These are phyloP conservation scores for Coemansia sp. DNA, from an alignment of 192 early-diverging fungal species.

Conservation along the genomic window DNA sequence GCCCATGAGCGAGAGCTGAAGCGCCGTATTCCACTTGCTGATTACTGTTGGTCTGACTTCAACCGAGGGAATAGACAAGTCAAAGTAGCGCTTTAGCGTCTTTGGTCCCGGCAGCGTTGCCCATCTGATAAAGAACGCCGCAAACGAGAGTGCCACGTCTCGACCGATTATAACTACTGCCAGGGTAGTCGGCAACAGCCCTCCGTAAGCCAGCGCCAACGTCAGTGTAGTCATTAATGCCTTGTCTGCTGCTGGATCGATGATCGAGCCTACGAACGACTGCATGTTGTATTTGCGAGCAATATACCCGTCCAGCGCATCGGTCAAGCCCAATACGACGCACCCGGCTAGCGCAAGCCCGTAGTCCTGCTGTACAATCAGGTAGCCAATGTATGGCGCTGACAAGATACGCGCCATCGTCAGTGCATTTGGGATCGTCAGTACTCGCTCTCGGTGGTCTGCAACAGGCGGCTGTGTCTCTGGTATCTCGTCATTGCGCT, in stretches of 20 bases:
- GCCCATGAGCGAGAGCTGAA: constrained; percentile 85
- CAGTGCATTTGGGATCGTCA: constrained; percentile 88
- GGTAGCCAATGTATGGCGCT: constrained; percentile 88
- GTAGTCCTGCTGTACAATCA: constrained; percentile 78
- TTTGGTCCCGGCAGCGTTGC: constrained; percentile 86
- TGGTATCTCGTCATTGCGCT: no score
- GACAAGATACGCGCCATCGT: constrained; percentile 78
- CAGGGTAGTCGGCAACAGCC: constrained; percentile 73
- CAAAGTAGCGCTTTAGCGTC: constrained; percentile 83
- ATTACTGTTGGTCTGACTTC: constrained; percentile 89
- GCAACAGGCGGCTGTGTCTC: not conserved
- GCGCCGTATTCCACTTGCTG: constrained; percentile 88
- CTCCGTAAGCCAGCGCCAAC: constrained; percentile 70
- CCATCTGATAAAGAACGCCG: constrained; percentile 85
- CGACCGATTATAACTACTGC: constrained; percentile 84
- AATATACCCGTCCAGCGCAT: constrained; percentile 89
- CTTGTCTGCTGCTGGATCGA: constrained; percentile 96
- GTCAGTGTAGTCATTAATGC: constrained; percentile 89
- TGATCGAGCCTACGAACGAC: constrained; percentile 83
- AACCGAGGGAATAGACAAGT: constrained; percentile 86
- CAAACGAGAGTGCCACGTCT: constrained; percentile 77
- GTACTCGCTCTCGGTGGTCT: constrained; percentile 73
- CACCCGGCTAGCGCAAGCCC: constrained; percentile 73
- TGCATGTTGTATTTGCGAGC: constrained; percentile 85
- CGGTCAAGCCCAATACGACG: constrained; percentile 81